Base-by-base conservation (phyloP, 768 basidiomycete species). In the Kwoniella europaea region DNA sequence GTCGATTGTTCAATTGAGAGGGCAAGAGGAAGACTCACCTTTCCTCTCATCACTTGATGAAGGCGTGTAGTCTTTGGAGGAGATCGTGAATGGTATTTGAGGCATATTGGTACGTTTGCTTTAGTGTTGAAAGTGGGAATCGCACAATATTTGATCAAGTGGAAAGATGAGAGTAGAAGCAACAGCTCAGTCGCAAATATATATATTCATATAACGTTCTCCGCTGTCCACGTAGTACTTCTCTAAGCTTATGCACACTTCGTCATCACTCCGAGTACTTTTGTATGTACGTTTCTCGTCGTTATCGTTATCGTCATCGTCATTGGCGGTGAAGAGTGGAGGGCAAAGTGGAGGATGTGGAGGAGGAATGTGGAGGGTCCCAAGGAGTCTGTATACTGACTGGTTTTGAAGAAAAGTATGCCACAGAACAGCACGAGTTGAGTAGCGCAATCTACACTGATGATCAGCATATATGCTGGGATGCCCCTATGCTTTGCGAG, bases 41-140 rank as follows among this genome's bases (percentile, higher is more conserved):
- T 63, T 63, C 55, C 69, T 63, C 35, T 70, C 43, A n/a, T 63
- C 56, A 9, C n/a, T 54, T 41, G 56, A 56, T 16, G 69, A 65
- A 20, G 69, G 69, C 13, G 69, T 71, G 20, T 53, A 71, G 16
- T 65, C 63, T 5, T 52, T 52, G 1, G 63, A 44, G 9, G 63
- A 65, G 50, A 55, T 52, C 24, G 64, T 63, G 9, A 71, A 35
- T 16, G 60, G 24, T 35, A 59, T 69, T 69, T 59, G 27, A 10
- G 58, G 44, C 68, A 69, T 69, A 1, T 43, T 69, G 52, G n/a
- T 27, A n/a, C 15, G 42, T 43, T 43, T 43, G 59, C 29, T 20
- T 10, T 12, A 16, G 5, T 58, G 57, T 41, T 7, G 5, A 12
- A 27, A 35, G 15, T 16, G 27, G 3, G 27, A 29, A 16, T 6